Evolutionary conservation across 371 early-diverging fungal species (phyloP).

Genomic region (Antonospora locustae): DNA sequence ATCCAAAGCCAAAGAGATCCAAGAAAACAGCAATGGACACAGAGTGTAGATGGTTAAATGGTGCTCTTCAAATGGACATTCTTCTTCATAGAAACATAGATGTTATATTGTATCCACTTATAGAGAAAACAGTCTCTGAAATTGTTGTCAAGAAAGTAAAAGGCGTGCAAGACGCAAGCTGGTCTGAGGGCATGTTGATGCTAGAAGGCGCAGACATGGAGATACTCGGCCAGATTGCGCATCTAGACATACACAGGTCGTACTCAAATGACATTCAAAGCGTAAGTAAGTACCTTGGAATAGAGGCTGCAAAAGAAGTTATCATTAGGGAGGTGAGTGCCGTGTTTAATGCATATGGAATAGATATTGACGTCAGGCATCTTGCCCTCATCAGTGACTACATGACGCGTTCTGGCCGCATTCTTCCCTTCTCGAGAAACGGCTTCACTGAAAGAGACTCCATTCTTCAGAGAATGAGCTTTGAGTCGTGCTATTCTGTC

Average conservation of each 20-base stretch:
- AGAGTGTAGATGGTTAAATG: too few species aligned
- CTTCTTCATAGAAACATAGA: neutral
- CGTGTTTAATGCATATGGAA: slow-evolving; percentile 92
- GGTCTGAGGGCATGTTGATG: slow-evolving; percentile 4
- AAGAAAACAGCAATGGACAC: too few species aligned
- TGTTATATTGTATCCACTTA: slow-evolving; percentile 18
- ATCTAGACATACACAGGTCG: slow-evolving; percentile 53
- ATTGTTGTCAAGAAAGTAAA: slow-evolving; percentile 24
- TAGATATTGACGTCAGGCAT: slow-evolving; percentile 81
- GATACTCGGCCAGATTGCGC: neutral
- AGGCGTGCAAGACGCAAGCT: slow-evolving; percentile 14
- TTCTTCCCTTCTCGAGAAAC: slow-evolving; percentile 28
- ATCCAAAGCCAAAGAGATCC: too few species aligned
- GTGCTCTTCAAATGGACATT: too few species aligned
- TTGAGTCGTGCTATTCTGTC: slow-evolving; percentile 40
- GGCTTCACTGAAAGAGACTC: slow-evolving; percentile 24
- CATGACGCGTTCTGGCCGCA: slow-evolving; percentile 80
- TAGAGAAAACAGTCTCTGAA: slow-evolving; percentile 25
- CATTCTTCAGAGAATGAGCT: slow-evolving; percentile 45
- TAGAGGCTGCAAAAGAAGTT: slow-evolving; percentile 85
- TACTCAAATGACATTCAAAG: slow-evolving; percentile 84
- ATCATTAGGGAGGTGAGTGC: slow-evolving; percentile 80
- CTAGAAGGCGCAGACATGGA: slow-evolving; percentile 34
- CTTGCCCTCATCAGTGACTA: slow-evolving; percentile 90
- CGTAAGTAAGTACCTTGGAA: slow-evolving; percentile 77